Conservation (phyloP, 108 stramenopile genomes). For the Cyclotella sp. region DNA sequence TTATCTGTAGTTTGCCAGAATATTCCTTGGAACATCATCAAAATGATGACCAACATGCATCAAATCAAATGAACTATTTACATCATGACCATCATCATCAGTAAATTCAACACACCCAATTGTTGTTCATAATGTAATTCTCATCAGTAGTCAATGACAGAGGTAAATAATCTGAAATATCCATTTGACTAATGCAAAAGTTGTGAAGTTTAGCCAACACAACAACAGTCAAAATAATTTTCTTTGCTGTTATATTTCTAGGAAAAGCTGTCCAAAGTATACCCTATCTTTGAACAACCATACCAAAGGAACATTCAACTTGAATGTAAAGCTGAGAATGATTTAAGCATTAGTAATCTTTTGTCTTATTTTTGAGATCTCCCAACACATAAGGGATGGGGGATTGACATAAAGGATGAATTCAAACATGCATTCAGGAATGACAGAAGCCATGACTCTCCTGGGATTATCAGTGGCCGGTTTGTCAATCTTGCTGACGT, state of each 20-base stretch:
- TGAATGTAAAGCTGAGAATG: constrained; percentile 37
- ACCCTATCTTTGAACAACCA: constrained; percentile 40
- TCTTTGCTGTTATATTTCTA: constrained; percentile 2
- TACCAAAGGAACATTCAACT: constrained; percentile 47
- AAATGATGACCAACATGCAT: too few relatives aligned
- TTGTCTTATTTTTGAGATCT: not conserved
- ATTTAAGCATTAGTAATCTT: constrained; percentile 41
- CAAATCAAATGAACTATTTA: too few relatives aligned
- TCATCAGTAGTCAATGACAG: too few relatives aligned
- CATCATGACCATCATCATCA: too few relatives aligned
- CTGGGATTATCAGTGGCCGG: too few relatives aligned
- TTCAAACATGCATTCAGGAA: constrained; percentile 48
- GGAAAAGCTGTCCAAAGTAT: constrained; percentile 25
- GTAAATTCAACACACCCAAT: too few relatives aligned
- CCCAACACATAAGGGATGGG: constrained; percentile 15
- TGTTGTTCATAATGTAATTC: too few relatives aligned
- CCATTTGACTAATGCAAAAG: constrained; percentile 23
- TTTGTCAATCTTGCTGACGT: too few relatives aligned
- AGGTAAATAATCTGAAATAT: too few relatives aligned
- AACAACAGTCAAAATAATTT: not conserved
- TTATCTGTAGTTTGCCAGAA: too few relatives aligned
- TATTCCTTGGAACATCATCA: too few relatives aligned
- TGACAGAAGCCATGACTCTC: too few relatives aligned
- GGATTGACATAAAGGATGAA: constrained; percentile 39
- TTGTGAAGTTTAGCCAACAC: constrained; percentile 33